These are phyloP conservation scores for Asterella californica DNA, from an alignment of 225 moss, liverwort and hornwort genomes.

Conservation along the genomic window DNA sequence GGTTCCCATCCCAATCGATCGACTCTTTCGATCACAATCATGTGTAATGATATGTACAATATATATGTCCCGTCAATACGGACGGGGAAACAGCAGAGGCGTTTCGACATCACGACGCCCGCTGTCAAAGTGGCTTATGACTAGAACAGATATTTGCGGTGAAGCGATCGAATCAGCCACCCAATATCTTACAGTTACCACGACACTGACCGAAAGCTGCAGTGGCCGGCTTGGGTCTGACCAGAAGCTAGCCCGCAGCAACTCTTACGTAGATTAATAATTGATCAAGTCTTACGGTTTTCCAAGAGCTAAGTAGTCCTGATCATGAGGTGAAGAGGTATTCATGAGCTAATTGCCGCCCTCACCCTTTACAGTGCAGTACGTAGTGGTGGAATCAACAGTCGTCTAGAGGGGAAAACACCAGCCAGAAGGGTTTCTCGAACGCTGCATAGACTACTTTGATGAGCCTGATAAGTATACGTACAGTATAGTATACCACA, in stretches of 20 bases:
- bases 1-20: background rate
- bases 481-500: too few species aligned
- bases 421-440: background rate
- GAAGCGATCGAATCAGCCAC: background rate
- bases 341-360: background rate
- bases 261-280: too few species aligned
- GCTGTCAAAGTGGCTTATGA: background rate
- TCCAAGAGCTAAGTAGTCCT: background rate
- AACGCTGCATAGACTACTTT: too few species aligned
- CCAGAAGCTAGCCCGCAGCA: too few species aligned
- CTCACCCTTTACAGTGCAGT: background rate
- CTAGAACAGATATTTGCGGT: background rate
- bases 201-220: background rate
- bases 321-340: background rate
- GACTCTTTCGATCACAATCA: background rate
- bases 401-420: background rate
- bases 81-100: background rate
- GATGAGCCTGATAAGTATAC: too few species aligned
- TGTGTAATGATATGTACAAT: background rate
- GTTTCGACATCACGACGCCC: background rate
- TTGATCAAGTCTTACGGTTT: background rate
- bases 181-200: background rate
- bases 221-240: background rate
- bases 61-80: background rate
- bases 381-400: background rate